Evolutionary conservation across 768 basidiomycete species (phyloP), one percentile per base, ranked within the genome.

Genomic region (Tricholoma hemisulphureum): DNA sequence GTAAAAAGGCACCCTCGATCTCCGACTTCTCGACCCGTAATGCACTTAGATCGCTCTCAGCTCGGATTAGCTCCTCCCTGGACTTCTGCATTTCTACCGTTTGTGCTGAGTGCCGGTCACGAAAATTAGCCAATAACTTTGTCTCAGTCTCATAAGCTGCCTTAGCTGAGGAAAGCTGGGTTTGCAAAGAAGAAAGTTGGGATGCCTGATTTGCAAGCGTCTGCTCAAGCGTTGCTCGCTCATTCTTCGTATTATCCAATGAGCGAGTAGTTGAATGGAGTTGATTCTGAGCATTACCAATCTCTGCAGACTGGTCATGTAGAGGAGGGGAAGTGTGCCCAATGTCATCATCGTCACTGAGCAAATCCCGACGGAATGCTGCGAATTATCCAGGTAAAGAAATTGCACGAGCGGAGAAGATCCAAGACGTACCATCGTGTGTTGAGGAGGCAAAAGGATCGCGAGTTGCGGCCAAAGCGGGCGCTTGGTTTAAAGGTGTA

Each of bases 1-100:
- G 81, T 59, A 99, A 71, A 56, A 95, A 82, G 2, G 83, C 74
- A 9, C 93, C 91, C 70, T 95, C 94, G 20, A 98, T 78, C 72
- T 98, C 97, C 6, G 88, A 78, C 76, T 95, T 98, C 75, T 98
- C 95, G 20, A 93, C 85, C 14, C 88, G 80, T 46, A 96, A 67
- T 7, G 89, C 95, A 61, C 91, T 93, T 37, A 99, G 79, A 62
- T 98, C 94, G 67, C 93, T 94, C 75, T 98, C 95, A 4, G 91
- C 88, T 39, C 81, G 80, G 62, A 99, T 98, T 34, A 98, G 75
- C 58, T 96, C 90, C 53, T 87, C 83, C 51, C 83, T 80, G 3
- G 84, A 71, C 68, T 85, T 88, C 65, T 86, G 81, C 26, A 97
- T 88, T 18, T 89, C 87, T 16, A 81, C 75, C 2, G 77, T 78